Evolutionary conservation across 2,329 filamentous ascomycete genomes (phyloP).

Genomic region (Diaporthe destruens): DNA sequence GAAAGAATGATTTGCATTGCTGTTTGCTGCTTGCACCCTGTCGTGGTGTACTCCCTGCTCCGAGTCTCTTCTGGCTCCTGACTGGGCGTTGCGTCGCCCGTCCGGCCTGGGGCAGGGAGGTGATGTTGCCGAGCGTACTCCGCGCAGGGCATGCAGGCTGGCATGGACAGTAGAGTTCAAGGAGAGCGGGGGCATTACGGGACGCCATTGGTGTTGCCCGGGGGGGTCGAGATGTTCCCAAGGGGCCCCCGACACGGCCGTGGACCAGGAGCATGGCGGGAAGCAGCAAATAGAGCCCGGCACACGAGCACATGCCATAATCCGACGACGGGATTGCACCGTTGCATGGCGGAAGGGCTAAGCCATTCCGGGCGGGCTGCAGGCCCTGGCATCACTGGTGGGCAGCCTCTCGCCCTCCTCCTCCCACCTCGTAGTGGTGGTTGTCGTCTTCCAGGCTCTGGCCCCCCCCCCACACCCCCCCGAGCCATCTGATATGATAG

Average conservation of each 20-base stretch:
- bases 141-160: slow-evolving; percentile 26
- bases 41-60: neutral
- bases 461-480: too few relatives aligned
- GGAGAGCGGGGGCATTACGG: slow-evolving; percentile 26
- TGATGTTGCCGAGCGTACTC: slow-evolving; percentile 26
- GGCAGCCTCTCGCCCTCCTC: slow-evolving; percentile 3
- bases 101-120: slow-evolving; percentile 1
- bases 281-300: slow-evolving; percentile 31
- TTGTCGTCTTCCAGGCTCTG: too few relatives aligned
- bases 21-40: slow-evolving; percentile 21
- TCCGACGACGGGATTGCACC: slow-evolving; percentile 40
- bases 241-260: slow-evolving; percentile 25
- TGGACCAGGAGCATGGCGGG: slow-evolving; percentile 37
- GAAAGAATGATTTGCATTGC: slow-evolving; percentile 24
- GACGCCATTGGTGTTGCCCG: slow-evolving; percentile 27
- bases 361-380: slow-evolving; percentile 33
- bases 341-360: slow-evolving; percentile 30
- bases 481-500: slow-evolving; percentile 21
- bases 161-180: slow-evolving; percentile 20
- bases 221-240: slow-evolving; percentile 5
- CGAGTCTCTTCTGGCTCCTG: slow-evolving; percentile 2
- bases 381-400: slow-evolving; percentile 22
- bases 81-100: slow-evolving; percentile 15
- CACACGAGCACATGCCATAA: slow-evolving; percentile 40
- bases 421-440: too few relatives aligned